Evolutionary conservation across 257 asterid genomes (phyloP).

Genomic region (Sherardia arvensis): DNA sequence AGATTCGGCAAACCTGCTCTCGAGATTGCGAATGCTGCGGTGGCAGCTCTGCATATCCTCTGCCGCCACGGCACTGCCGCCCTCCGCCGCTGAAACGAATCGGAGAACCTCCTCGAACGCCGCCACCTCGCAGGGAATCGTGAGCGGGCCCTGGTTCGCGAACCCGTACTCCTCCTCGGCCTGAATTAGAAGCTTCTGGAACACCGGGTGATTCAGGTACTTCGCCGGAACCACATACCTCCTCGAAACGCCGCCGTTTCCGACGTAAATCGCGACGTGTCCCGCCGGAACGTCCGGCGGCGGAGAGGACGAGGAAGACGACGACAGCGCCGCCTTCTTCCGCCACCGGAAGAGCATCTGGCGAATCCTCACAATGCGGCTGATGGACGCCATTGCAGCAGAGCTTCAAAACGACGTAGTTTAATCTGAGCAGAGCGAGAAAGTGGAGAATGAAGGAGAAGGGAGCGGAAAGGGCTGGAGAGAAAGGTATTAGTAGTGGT

Average conservation of each 20-base stretch:
- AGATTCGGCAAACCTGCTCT: conserved; percentile 31
- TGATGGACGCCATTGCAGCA: conserved; percentile 26
- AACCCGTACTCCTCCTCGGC: conserved; percentile 87
- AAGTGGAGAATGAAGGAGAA: not conserved
- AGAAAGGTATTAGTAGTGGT: not conserved
- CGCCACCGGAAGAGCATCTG: conserved; percentile 74
- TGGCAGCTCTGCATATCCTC: conserved; percentile 37
- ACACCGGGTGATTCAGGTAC: conserved; percentile 67
- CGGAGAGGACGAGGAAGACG: conserved; percentile 7
- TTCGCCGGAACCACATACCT: conserved; percentile 65
- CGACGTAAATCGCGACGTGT: conserved; percentile 71
- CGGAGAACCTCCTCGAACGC: conserved; percentile 57
- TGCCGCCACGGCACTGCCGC: conserved; percentile 9
- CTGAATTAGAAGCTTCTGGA: conserved; percentile 40
- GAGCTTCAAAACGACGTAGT: not conserved
- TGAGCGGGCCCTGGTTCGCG: conserved; percentile 48
- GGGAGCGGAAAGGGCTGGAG: not conserved
- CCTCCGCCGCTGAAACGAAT: conserved; percentile 28
- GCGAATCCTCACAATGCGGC: conserved; percentile 55
- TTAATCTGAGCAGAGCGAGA: not conserved
- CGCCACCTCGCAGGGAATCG: conserved; percentile 70
- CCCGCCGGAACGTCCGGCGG: conserved; percentile 78
- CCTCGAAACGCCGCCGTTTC: conserved; percentile 19
- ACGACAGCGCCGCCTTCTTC: conserved; percentile 29
- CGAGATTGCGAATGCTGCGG: conserved; percentile 21